A percentile compares a stretch with the other conserved stretches of the same genome.
Conservation (phyloP, 768 basidiomycete species). For the Termitomyces bulborhizus region DNA sequence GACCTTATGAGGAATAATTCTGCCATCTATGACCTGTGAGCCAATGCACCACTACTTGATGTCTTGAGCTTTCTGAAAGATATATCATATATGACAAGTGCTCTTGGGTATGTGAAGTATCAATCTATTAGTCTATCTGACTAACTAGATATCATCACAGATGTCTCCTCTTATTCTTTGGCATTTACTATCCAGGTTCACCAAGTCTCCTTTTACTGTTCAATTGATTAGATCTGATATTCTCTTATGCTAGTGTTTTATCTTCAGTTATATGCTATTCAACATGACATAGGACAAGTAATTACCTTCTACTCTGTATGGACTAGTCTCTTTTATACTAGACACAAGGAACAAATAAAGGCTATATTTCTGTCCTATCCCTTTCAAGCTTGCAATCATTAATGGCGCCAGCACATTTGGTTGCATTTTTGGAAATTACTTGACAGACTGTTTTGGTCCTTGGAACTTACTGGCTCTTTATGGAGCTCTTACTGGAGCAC, state of each 20-base stretch:
- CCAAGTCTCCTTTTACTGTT: neutral
- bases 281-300: slow-evolving; percentile 14
- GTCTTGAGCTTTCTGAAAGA: slow-evolving; percentile 21
- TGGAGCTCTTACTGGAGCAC: neutral
- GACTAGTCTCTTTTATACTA: too few relatives aligned
- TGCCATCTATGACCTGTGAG: too few relatives aligned
- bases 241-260: slow-evolving; percentile 1
- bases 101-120: slow-evolving; percentile 17
- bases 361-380: too few relatives aligned
- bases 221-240: neutral
- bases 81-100: slow-evolving; percentile 20
- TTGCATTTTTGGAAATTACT: slow-evolving; percentile 25
- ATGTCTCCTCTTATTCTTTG: slow-evolving; percentile 5
- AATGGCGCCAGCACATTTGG: slow-evolving; percentile 28
- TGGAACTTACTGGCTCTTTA: slow-evolving; percentile 23
- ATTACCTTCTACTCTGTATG: slow-evolving; percentile 13
- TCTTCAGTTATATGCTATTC: slow-evolving; percentile 14
- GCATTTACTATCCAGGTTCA: slow-evolving; percentile 11
- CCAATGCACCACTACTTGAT: too few relatives aligned
- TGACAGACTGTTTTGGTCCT: slow-evolving; percentile 22
- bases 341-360: too few relatives aligned
- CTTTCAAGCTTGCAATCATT: slow-evolving; percentile 29
- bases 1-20: neutral
- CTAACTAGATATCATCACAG: neutral
- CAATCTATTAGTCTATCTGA: neutral